A percentile compares a stretch with the other conserved stretches of the same genome.
These are phyloP conservation scores for Teratosphaeria gauchensis DNA, from an alignment of 2,329 filamentous ascomycete species.

Conservation along the genomic window DNA sequence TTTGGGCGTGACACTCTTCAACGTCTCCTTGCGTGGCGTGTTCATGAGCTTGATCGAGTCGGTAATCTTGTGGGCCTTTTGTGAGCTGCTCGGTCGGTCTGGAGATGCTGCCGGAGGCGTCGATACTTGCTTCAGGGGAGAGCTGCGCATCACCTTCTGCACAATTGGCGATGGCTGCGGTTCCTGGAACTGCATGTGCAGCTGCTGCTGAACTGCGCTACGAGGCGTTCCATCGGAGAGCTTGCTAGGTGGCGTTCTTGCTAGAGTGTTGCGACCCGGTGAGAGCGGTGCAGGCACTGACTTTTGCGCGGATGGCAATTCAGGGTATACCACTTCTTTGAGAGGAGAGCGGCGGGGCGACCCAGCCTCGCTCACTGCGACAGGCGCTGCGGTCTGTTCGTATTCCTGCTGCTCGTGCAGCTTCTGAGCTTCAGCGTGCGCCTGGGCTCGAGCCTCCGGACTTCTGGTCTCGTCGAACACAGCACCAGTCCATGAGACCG, in stretches of 20 bases:
- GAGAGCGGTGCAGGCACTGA: not conserved
- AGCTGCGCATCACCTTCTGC: constrained; percentile 18
- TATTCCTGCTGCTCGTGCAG: not conserved
- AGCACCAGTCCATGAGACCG: constrained; percentile 8
- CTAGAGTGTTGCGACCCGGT: constrained; percentile 8
- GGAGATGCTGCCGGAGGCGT: constrained; percentile 5
- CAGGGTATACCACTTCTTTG: constrained; percentile 12
- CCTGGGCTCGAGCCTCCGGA: not conserved
- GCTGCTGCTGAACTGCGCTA: constrained; percentile 6
- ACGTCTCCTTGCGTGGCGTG: constrained; percentile 39
- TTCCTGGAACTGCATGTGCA: constrained; percentile 11
- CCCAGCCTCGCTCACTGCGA: not conserved
- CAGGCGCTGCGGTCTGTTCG: not conserved
- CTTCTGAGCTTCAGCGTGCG: not conserved
- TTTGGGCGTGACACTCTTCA: constrained; percentile 30
- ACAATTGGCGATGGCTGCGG: constrained; percentile 17
- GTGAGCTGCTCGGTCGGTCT: constrained; percentile 6
- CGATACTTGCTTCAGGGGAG: not conserved
- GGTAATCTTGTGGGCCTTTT: constrained; percentile 20
- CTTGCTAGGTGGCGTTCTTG: constrained; percentile 10
- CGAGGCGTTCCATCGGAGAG: constrained; percentile 3
- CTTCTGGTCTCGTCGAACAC: constrained; percentile 8
- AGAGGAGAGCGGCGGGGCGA: constrained; percentile 5
- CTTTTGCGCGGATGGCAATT: constrained; percentile 10
- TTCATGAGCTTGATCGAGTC: constrained; percentile 40